Evolutionary conservation across 345 rosid genomes (phyloP), one percentile per base, ranked within the genome.

Genomic region (Murraya paniculata): DNA sequence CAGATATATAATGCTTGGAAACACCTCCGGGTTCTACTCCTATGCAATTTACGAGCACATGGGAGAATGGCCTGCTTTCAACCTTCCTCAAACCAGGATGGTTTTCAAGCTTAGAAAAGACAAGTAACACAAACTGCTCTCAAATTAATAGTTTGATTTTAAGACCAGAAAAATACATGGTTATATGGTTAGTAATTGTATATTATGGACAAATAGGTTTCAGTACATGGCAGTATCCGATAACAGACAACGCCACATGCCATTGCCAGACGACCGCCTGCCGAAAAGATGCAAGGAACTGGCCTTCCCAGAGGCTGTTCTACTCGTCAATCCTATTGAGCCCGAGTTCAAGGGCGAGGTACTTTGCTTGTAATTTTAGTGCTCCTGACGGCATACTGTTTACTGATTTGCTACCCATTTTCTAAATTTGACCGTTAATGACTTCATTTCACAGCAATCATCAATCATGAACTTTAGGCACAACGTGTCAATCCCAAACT

Each of bases 81-180:
- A 91, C 83, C 87, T 94, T 62, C 93, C 96, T 22, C 93, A 92
- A 78, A 89, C 93, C 79, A 90, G 98, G 78, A 88, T 94, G 39
- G 95, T 88, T 5, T 94, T 89, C 90, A 87, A 87, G 86, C 95
- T 94, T 39, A 82, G 93, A 77, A 90, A 94, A 84, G 93, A 94
- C 91, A 91, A 85, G 97, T 91, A 85, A 53, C 64, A 48, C 10
- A 28, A 33, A 27, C 50, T 66, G 5, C 7, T 6, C 50, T 57
- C 45, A 55, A 39, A 48, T 25, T 45, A 31, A 1, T 18, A 18
- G 0, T 30, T 9, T n/a, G 30, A 31, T 28, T 55, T 25, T 4
- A 69, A 2, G 30, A 36, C n/a, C 16, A 0, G 50, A 45, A 45
- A 45, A 45, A 45, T 7, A 8, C 22, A 24, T 6, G 35, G 50